Conservation (phyloP, 73 alveolate genomes). For the Durusdinium trenchii region DNA sequence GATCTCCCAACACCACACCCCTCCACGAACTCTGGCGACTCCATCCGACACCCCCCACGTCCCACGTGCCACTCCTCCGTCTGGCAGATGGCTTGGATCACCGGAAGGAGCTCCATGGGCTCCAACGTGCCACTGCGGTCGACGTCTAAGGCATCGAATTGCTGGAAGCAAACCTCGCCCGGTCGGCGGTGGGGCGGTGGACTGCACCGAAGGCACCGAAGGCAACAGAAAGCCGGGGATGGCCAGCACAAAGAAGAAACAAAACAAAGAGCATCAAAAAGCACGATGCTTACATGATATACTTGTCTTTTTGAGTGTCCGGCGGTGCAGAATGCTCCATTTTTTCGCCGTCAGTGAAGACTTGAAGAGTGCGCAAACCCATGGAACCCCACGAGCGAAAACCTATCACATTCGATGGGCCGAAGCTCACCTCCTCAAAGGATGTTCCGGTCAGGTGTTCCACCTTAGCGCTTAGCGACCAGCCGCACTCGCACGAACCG, state of each 20-base stretch:
- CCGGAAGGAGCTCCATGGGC: constrained; percentile 80
- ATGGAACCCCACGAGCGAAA: no score
- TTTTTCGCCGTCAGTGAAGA: no score
- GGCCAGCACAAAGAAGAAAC: no score
- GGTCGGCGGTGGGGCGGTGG: no score
- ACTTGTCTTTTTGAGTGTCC: no score
- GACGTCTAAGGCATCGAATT: constrained; percentile 79
- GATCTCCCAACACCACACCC: no score
- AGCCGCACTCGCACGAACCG: background rate
- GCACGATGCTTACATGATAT: no score
- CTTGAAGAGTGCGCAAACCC: no score
- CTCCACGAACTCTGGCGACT: background rate
- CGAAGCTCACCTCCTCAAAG: constrained; percentile 46
- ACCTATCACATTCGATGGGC: background rate
- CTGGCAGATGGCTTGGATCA: constrained; percentile 76
- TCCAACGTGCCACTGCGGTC: constrained; percentile 62
- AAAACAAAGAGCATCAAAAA: no score
- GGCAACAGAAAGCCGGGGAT: no score
- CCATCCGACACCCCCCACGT: background rate
- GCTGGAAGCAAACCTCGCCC: constrained; percentile 84
- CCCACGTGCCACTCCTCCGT: constrained; percentile 27
- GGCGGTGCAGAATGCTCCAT: no score
- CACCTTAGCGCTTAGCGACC: background rate
- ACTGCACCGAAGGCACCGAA: no score
- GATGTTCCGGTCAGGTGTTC: constrained; percentile 25